Evolutionary conservation across 1,139 yeast species (phyloP).

Genomic region (Hansenula sp.): DNA sequence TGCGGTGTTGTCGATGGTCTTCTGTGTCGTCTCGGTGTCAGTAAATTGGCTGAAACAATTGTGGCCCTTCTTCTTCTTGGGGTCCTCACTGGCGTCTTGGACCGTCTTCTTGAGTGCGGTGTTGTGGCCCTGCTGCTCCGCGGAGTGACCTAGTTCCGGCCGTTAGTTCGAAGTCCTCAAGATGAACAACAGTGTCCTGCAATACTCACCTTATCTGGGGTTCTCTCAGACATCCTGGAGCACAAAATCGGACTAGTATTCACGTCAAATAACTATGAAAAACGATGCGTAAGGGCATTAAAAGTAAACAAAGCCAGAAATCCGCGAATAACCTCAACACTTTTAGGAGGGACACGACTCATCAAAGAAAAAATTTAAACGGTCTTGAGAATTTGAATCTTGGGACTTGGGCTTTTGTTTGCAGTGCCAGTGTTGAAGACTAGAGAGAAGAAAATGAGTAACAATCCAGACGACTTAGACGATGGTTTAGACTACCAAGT

Average conservation of each 20-base stretch:
- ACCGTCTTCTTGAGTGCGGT: constrained; percentile 13
- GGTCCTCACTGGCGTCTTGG: constrained; percentile 19
- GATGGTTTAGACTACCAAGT: constrained; percentile 24
- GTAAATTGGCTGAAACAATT: constrained; percentile 18
- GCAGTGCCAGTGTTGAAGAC: too few species aligned
- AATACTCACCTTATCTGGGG: constrained; percentile 1
- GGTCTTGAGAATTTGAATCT: too few species aligned
- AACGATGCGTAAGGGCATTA: background rate
- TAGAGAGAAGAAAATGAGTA: background rate
- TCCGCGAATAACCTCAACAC: constrained; percentile 1
- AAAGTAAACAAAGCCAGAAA: background rate
- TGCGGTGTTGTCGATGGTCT: constrained; percentile 18
- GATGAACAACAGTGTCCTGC: constrained; percentile 2
- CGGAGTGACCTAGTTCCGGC: background rate
- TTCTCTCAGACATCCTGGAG: constrained; percentile 4
- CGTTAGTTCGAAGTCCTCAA: too few species aligned
- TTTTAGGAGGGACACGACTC: background rate
- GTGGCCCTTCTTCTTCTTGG: constrained; percentile 22
- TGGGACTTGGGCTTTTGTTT: too few species aligned
- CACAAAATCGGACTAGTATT: too few species aligned
- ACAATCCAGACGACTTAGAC: constrained; percentile 20
- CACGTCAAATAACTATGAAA: too few species aligned
- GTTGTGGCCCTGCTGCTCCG: constrained; percentile 7
- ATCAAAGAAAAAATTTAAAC: background rate
- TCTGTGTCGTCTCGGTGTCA: constrained; percentile 19